phyloP scores from a whole-genome alignment of 139 green algal species.

The Desmodesmus armatus region DNA sequence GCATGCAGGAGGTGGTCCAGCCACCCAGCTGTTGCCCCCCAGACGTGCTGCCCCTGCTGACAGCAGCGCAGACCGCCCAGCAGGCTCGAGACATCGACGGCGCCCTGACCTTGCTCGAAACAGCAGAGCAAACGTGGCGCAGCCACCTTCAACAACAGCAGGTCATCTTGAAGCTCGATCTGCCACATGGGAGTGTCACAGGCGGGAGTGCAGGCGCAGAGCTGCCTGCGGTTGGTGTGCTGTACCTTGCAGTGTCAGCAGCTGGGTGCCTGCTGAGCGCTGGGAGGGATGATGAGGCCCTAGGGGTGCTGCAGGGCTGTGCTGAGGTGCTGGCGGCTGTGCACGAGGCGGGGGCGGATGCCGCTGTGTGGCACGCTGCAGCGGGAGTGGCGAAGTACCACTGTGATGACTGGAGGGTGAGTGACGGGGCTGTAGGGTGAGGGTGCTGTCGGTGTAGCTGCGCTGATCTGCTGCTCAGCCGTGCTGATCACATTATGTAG shows the following conservation, averaged over 20 bases:
- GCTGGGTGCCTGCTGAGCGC: constrained; percentile 52
- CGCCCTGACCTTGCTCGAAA: constrained; percentile 47
- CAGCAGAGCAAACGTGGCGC: no score
- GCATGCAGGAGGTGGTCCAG: constrained; percentile 57
- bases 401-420: constrained; percentile 44
- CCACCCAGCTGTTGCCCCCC: constrained; percentile 55
- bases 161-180: no score
- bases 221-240: constrained; percentile 14
- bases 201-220: no score
- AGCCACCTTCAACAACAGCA: no score
- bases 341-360: constrained; percentile 48
- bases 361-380: constrained; percentile 49
- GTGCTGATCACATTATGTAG: no score
- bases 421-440: no score
- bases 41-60: constrained; percentile 35
- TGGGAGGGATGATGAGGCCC: constrained; percentile 39
- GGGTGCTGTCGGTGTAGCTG: no score
- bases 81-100: constrained; percentile 44
- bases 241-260: constrained; percentile 17
- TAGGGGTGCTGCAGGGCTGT: constrained; percentile 29
- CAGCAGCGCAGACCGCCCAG: constrained; percentile 45
- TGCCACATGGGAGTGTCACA: no score
- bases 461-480: constrained; percentile 52
- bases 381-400: constrained; percentile 53
- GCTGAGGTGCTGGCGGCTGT: constrained; percentile 38